Evolutionary conservation across 306 rosid genomes (phyloP).

Genomic region (Fagus crenata): DNA sequence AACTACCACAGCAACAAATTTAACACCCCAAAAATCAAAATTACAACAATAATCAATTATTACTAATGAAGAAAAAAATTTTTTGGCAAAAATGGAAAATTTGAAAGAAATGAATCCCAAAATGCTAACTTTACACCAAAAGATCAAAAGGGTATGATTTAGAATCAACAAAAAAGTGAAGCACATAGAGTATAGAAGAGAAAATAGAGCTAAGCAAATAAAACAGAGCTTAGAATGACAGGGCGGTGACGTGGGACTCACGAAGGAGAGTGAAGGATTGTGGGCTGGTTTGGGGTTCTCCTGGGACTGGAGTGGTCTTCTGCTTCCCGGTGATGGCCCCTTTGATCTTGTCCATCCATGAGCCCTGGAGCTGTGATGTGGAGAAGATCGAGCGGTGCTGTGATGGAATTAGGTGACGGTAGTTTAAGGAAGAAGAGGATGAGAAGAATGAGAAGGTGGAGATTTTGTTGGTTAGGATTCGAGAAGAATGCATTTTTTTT

Average conservation of each 20-base stretch:
- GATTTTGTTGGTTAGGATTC: conserved; percentile 36
- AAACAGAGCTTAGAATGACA: background rate
- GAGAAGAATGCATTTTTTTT: conserved; percentile 38
- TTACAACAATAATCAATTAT: background rate
- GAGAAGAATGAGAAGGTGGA: conserved; percentile 8
- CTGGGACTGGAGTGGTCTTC: conserved; percentile 30
- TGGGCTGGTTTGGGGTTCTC: conserved; percentile 34
- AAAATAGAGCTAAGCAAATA: background rate
- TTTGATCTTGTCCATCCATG: conserved; percentile 81
- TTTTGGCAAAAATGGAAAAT: background rate
- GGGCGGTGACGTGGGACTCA: conserved; percentile 28
- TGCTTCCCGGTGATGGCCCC: conserved; percentile 65
- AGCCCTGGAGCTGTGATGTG: conserved; percentile 52
- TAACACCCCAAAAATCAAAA: background rate
- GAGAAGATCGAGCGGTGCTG: conserved; percentile 61
- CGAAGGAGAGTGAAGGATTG: conserved; percentile 65
- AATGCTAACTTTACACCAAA: background rate
- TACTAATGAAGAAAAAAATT: background rate
- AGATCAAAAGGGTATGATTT: background rate
- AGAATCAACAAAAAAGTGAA: background rate
- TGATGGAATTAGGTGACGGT: conserved; percentile 17
- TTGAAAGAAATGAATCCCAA: background rate
- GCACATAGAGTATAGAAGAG: background rate
- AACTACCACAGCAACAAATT: background rate
- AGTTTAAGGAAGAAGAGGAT: conserved; percentile 1